These are phyloP conservation scores for Rheum nobile DNA, from an alignment of 148 eudicot species.

Conservation along the genomic window DNA sequence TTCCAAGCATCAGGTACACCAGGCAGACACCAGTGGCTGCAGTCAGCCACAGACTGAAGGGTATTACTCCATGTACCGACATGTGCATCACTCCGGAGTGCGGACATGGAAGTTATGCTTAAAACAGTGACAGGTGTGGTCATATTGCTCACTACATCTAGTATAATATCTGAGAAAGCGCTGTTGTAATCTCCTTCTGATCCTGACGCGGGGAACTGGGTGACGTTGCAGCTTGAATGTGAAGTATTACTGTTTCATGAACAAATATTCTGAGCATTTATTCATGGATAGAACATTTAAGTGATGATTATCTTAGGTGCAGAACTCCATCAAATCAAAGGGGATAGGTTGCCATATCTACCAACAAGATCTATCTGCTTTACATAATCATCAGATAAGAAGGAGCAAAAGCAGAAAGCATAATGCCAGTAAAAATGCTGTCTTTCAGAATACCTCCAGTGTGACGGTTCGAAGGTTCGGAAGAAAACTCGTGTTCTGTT, in stretches of 20 bases:
- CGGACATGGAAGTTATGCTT: slow-evolving; percentile 51
- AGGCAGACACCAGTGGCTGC: slow-evolving; percentile 81
- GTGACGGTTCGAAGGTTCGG: slow-evolving; percentile 64
- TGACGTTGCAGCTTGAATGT: slow-evolving; percentile 33
- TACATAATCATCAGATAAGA: neutral
- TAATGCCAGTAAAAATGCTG: neutral
- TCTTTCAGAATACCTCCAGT: slow-evolving; percentile 39
- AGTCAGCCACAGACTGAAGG: slow-evolving; percentile 43
- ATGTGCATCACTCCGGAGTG: slow-evolving; percentile 57
- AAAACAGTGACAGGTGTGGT: slow-evolving; percentile 39
- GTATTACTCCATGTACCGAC: slow-evolving; percentile 57
- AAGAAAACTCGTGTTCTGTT: slow-evolving; percentile 44
- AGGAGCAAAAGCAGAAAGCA: neutral
- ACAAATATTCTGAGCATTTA: neutral
- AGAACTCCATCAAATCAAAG: neutral
- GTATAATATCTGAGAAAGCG: slow-evolving; percentile 33
- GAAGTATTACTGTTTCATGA: slow-evolving; percentile 34
- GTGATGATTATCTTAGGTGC: neutral
- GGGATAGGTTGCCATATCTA: no score
- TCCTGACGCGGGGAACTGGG: slow-evolving; percentile 35
- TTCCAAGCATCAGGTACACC: slow-evolving; percentile 72
- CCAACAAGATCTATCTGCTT: no score
- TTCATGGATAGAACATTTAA: neutral
- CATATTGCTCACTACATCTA: slow-evolving; percentile 33
- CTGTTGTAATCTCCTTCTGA: slow-evolving; percentile 19